These are phyloP conservation scores for Inonotus hispidus DNA, from an alignment of 1,284 basidiomycete species.

Conservation along the genomic window DNA sequence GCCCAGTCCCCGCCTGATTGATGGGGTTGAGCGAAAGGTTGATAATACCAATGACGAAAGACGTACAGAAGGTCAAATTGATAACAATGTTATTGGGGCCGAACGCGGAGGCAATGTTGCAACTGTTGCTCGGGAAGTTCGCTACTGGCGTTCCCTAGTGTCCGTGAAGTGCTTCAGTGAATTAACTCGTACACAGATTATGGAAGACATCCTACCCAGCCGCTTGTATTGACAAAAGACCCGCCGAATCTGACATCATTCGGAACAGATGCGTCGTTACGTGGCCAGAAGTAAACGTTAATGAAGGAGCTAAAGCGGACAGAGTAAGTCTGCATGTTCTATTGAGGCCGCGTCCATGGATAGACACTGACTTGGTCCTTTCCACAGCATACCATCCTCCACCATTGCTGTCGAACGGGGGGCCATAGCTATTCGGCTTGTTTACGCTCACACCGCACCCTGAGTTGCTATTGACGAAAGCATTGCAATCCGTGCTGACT, in stretches of 20 bases:
- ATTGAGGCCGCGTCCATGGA: background rate
- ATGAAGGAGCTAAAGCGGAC: slow-evolving; percentile 35
- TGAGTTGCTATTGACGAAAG: slow-evolving; percentile 46
- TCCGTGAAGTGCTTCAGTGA: slow-evolving; percentile 13
- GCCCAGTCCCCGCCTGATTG: slow-evolving; percentile 18
- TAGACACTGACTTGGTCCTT: slow-evolving; percentile 1
- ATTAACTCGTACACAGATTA: background rate
- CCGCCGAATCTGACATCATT: slow-evolving; percentile 36
- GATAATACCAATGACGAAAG: background rate
- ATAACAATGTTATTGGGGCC: slow-evolving; percentile 43
- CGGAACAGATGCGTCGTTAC: slow-evolving; percentile 35
- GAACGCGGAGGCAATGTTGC: slow-evolving; percentile 38
- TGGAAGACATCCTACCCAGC: slow-evolving; percentile 42
- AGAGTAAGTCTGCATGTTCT: background rate
- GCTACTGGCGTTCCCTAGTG: slow-evolving; percentile 35
- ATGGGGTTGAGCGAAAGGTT: background rate
- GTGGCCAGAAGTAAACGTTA: slow-evolving; percentile 49
- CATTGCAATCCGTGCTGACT: slow-evolving; percentile 44
- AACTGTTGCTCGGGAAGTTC: slow-evolving; percentile 39
- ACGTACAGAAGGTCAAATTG: slow-evolving; percentile 32
- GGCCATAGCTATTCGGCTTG: slow-evolving; percentile 44
- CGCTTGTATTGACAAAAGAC: slow-evolving; percentile 33
- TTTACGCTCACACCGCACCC: slow-evolving; percentile 58
- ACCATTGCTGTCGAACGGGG: slow-evolving; percentile 51
- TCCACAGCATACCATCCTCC: slow-evolving; percentile 57